Evolutionary conservation across 192 early-diverging fungal species (phyloP).

Genomic region (Coemansia javaensis): DNA sequence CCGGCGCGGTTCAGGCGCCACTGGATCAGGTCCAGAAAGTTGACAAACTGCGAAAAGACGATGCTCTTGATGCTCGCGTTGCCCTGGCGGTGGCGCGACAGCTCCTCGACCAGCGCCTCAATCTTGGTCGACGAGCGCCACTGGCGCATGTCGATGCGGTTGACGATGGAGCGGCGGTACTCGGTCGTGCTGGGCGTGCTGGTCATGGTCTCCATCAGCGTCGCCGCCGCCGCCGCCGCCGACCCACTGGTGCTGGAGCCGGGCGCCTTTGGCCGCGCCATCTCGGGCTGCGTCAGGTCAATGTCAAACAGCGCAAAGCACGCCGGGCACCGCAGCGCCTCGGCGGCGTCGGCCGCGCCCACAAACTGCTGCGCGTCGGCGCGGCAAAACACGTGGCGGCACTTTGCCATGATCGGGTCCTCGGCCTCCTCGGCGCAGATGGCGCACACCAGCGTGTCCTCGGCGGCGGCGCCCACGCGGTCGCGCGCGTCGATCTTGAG

Average conservation of each 20-base stretch:
- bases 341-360: slow-evolving; percentile 29
- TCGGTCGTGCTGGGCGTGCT: slow-evolving; percentile 51
- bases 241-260: not conserved
- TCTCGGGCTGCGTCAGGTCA: slow-evolving; percentile 61
- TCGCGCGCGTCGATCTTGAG: slow-evolving; percentile 52
- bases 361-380: slow-evolving; percentile 63
- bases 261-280: slow-evolving; percentile 2
- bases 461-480: slow-evolving; percentile 36
- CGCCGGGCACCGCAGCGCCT: slow-evolving; percentile 62
- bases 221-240: not conserved
- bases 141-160: slow-evolving; percentile 79
- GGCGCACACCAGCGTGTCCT: slow-evolving; percentile 74
- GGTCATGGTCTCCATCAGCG: slow-evolving; percentile 43
- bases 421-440: slow-evolving; percentile 85
- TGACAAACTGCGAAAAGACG: slow-evolving; percentile 82
- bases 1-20: slow-evolving; percentile 86
- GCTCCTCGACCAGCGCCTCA: slow-evolving; percentile 87
- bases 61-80: slow-evolving; percentile 76
- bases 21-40: slow-evolving; percentile 83
- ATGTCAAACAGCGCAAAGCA: slow-evolving; percentile 74
- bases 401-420: slow-evolving; percentile 75
- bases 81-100: slow-evolving; percentile 64
- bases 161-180: slow-evolving; percentile 73
- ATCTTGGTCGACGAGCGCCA: slow-evolving; percentile 94
- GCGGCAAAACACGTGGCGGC: slow-evolving; percentile 90